Conservation (phyloP, 805 yeast genomes). For the Candida xiaguanensis region DNA sequence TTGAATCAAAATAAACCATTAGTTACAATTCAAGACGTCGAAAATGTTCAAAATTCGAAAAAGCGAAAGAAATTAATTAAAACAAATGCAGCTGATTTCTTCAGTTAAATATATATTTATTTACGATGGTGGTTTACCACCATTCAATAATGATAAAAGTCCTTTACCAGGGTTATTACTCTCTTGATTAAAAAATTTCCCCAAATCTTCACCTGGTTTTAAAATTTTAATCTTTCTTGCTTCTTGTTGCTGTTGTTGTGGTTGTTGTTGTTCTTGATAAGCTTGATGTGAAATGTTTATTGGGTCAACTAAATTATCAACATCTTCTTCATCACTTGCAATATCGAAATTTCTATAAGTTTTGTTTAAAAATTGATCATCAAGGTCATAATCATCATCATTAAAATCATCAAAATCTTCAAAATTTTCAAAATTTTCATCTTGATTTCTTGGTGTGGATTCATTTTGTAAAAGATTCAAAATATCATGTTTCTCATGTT, state of each 20-base stretch:
- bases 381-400: conserved; percentile 10
- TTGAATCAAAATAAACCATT: neutral
- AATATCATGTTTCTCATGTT: neutral
- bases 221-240: conserved; percentile 18
- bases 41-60: neutral
- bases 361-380: conserved; percentile 12
- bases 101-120: conserved; percentile 4
- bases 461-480: neutral
- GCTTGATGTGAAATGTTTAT: neutral
- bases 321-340: conserved; percentile 36
- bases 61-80: conserved; percentile 9
- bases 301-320: conserved; percentile 10
- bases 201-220: conserved; percentile 25
- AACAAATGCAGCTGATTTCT: conserved; percentile 11
- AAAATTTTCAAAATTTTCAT: conserved; percentile 26
- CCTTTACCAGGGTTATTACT: conserved; percentile 18
- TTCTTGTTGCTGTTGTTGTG: neutral
- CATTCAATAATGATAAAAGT: conserved; percentile 20
- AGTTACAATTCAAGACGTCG: neutral
- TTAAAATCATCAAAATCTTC: conserved; percentile 21
- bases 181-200: conserved; percentile 7
- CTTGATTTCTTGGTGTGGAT: conserved; percentile 9
- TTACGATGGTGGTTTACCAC: conserved; percentile 5
- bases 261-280: neutral
- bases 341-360: conserved; percentile 25